Percentiles rank a stretch among this genome's conserved stretches.
These are phyloP conservation scores for Colletotrichum orchidophilum DNA, from an alignment of 2,329 filamentous ascomycete species.

Conservation along the genomic window DNA sequence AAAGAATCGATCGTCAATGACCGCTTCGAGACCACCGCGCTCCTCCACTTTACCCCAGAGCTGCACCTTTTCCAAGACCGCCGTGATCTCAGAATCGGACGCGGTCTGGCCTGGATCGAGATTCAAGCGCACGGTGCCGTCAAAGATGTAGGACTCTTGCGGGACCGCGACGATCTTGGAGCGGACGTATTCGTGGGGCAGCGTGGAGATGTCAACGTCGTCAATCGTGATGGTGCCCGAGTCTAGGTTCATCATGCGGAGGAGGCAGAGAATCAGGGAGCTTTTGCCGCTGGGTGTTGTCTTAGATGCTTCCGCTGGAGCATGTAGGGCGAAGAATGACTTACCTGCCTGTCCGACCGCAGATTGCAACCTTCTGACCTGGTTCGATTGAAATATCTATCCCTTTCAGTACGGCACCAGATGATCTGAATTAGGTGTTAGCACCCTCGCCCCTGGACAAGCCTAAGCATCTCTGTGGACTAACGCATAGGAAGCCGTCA, in stretches of 20 bases:
- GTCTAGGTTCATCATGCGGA: constrained; percentile 56
- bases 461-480: neutral
- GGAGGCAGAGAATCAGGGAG: constrained; percentile 43
- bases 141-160: constrained; percentile 61
- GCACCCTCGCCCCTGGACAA: neutral
- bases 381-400: constrained; percentile 33
- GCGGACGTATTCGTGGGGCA: constrained; percentile 40
- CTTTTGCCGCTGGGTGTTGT: constrained; percentile 56
- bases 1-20: constrained; percentile 42
- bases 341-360: constrained; percentile 38
- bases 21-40: constrained; percentile 47
- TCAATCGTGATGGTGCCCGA: constrained; percentile 56
- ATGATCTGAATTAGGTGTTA: constrained; percentile 11
- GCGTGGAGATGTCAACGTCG: constrained; percentile 46
- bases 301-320: neutral
- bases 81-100: constrained; percentile 51
- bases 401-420: constrained; percentile 10
- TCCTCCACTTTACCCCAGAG: constrained; percentile 52
- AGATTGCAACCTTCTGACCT: constrained; percentile 37
- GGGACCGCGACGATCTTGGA: constrained; percentile 52
- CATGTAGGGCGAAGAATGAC: neutral
- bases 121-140: constrained; percentile 57
- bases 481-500: constrained; percentile 26
- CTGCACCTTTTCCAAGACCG: constrained; percentile 55
- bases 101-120: constrained; percentile 51